Evolutionary conservation across 768 basidiomycete genomes (phyloP).

Genomic region (Coprinopsis sp.): DNA sequence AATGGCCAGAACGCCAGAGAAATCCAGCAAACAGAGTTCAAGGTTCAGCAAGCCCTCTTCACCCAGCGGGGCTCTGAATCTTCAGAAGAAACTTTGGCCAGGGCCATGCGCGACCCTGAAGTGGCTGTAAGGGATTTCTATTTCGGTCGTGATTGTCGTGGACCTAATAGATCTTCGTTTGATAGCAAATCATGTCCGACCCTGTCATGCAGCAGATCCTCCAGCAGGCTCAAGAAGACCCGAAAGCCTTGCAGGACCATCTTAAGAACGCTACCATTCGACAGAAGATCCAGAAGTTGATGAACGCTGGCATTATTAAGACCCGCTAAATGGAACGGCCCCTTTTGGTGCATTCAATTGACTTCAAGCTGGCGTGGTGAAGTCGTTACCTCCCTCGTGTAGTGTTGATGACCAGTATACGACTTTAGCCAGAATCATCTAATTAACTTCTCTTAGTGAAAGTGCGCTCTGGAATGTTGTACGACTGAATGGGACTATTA

Average conservation of each 20-base stretch:
- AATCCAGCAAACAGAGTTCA: conserved; percentile 75
- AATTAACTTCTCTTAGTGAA: no score
- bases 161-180: not conserved
- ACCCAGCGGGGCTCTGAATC: conserved; percentile 77
- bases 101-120: conserved; percentile 98
- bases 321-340: conserved; percentile 72
- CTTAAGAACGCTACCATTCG: conserved; percentile 88
- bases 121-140: conserved; percentile 64
- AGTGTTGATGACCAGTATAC: no score
- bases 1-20: conserved; percentile 80
- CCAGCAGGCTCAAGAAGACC: conserved; percentile 89
- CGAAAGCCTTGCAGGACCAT: conserved; percentile 87
- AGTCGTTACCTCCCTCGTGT: no score
- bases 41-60: conserved; percentile 76
- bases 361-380: no score
- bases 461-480: no score
- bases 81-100: conserved; percentile 87
- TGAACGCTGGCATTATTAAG: conserved; percentile 91
- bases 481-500: no score
- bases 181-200: conserved; percentile 80
- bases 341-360: no score
- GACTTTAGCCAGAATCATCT: no score
- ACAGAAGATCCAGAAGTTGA: conserved; percentile 81
- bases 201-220: conserved; percentile 93
- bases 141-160: conserved; percentile 1